Base-by-base conservation (phyloP, 2,329 filamentous ascomycete genomes). In the Penicillium sp. region DNA sequence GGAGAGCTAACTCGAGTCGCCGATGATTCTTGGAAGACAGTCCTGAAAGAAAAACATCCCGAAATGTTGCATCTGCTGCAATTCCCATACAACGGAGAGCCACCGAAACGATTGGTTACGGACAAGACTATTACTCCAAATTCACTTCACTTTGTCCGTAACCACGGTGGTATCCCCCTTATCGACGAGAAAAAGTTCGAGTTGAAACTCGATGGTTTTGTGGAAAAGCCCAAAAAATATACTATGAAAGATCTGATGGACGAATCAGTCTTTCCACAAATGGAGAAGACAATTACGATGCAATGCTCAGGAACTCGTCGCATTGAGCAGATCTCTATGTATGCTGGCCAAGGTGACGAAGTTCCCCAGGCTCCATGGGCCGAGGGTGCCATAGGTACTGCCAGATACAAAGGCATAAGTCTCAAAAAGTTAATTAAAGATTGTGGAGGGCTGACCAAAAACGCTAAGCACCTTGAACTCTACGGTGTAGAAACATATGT, bases 401-500 rank as follows among this genome's bases (percentile, higher is more conserved):
- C 86, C 0, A 69, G 73, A 4, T 89, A 83, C 65, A 80, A 78
- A 0, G 86, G 87, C 2, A 79, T 89, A 7, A 83, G 79, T 23
- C 73, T 89, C 10, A 88, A 89, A 64, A 87, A 86, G 59, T 76
- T 90, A 1, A 85, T 90, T 68, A 88, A 89, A 58, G 72, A 84
- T 52, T 90, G 87, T 53, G 87, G 86, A 3, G 87, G 86, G 0
- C 69, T 88, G 1, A 65, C 73, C 23, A 70, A 76, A 0, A 72
- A 75, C 2, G 84, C 76, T 0, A 80, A 83, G 51, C 85, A 90
- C 55, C 68, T 90, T 12, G 86, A 90, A 59, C 80, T 90, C 41
- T 84, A 83, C 51, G 87, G 87, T 0, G 86, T 84, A 1, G 88
- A 90, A 50, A 88, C 85, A 0, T 90, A 90, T 62, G 87, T 90